Evolutionary conservation across 2,329 filamentous ascomycete genomes (phyloP), one percentile per base, ranked within the genome.

Genomic region (Aspergillus pseudoviridinutans): DNA sequence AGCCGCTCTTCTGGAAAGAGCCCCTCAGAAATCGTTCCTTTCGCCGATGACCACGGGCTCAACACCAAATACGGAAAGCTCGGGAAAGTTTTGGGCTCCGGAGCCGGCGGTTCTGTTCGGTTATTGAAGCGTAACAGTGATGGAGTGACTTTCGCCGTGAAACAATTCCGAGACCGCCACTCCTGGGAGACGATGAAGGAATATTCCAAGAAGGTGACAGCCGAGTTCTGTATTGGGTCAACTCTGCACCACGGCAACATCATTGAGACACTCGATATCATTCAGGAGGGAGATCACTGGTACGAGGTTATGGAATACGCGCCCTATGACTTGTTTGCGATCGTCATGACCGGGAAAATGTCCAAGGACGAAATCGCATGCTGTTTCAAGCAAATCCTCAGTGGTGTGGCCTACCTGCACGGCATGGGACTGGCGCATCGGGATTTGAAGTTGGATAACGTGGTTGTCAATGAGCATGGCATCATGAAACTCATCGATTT

Each of bases 401-500:
- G 89, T 69, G 94, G 94, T 53, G 92, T 97, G 38, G 91, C 91
- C 10, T 99, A 97, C 73, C 79, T 99, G 60, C 94, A 99, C 75
- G 90, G 90, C 71, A 94, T 97, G 85, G 94, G 94, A 2, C 80
- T 99, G 53, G 92, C 94, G 10, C 94, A 99, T 76, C 87, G 94
- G 49, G 94, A 99, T 79, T 71, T 99, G 67, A 99, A 99, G 77
- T 78, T 99, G 66, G 94, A 99, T 78, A 99, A 99, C 66, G 94
- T 99, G 22, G 94, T 99, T 28, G 92, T 99, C 58, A 97, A 92
- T 70, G 90, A 96, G 70, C 86, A 89, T 68, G 94, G 94, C 2
- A 97, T 99, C 67, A 96, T 99, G 92, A 99, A 99, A 76, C 90
- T 99, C 63, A 99, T 99, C 68, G 94, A 99, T 74, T 99, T 99